These are phyloP conservation scores for Suillus hirtellus DNA, from an alignment of 768 basidiomycete genomes.

Conservation along the genomic window DNA sequence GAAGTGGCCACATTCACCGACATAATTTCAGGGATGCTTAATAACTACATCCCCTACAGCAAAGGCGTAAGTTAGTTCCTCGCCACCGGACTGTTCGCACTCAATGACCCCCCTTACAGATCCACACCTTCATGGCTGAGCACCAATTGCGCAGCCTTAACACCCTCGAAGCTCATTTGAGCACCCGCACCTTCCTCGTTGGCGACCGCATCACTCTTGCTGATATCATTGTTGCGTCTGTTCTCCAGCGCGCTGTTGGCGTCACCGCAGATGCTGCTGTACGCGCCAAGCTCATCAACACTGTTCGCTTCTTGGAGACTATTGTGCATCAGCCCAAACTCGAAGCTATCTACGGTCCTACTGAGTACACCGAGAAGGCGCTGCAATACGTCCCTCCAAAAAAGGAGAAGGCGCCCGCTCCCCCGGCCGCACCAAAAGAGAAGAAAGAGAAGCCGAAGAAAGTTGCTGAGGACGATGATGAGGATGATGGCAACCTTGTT, in stretches of 20 bases:
- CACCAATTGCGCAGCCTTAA: constrained; percentile 57
- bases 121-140: constrained; percentile 56
- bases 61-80: constrained; percentile 63
- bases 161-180: constrained; percentile 74
- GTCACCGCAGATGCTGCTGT: constrained; percentile 64
- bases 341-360: constrained; percentile 62
- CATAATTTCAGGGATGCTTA: constrained; percentile 44
- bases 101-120: constrained; percentile 38
- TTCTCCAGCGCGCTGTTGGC: constrained; percentile 53
- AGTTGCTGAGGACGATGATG: constrained; percentile 62
- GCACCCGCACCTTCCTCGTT: constrained; percentile 84
- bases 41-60: constrained; percentile 66
- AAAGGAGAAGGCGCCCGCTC: constrained; percentile 58
- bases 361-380: constrained; percentile 66
- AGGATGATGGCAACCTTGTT: constrained; percentile 65
- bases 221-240: constrained; percentile 70
- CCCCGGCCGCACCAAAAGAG: constrained; percentile 46
- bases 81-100: constrained; percentile 3
- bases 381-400: constrained; percentile 69
- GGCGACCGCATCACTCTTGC: constrained; percentile 94
- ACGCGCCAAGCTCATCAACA: constrained; percentile 70
- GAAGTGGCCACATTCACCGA: constrained; percentile 51
- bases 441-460: constrained; percentile 66
- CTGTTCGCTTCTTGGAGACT: constrained; percentile 85
- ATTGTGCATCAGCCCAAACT: constrained; percentile 81